Conservation (phyloP, 805 yeast species). For the Saccharomycopsis schoenii region DNA sequence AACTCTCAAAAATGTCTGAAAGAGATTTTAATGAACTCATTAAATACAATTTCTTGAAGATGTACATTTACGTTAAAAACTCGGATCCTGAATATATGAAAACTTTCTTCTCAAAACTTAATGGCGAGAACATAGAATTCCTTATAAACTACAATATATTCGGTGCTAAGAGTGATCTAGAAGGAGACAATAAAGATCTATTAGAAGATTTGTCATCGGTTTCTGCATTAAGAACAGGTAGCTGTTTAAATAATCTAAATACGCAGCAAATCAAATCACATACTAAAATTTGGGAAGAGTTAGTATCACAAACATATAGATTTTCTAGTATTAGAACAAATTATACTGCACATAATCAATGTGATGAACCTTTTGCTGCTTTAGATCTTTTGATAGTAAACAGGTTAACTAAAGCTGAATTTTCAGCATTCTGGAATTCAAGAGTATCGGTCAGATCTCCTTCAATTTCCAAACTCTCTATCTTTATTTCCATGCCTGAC, state of each 20-base stretch:
- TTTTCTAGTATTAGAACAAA: constrained; percentile 26
- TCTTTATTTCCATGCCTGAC: constrained; percentile 12
- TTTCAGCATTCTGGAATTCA: constrained; percentile 28
- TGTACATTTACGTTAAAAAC: constrained; percentile 17
- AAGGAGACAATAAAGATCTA: constrained; percentile 13
- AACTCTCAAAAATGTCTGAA: constrained; percentile 26
- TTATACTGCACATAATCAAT: constrained; percentile 17
- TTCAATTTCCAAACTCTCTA: constrained; percentile 32
- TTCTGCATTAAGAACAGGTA: constrained; percentile 20
- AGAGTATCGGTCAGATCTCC: constrained; percentile 30
- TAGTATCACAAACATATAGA: constrained; percentile 33
- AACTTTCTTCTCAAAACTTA: constrained; percentile 13
- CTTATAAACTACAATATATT: neutral
- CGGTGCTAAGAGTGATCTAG: neutral
- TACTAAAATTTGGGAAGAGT: constrained; percentile 39
- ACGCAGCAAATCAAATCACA: constrained; percentile 30
- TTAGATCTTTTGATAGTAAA: constrained; percentile 28
- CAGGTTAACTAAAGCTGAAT: constrained; percentile 25
- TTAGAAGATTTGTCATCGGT: constrained; percentile 23
- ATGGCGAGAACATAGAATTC: constrained; percentile 7
- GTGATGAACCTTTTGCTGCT: constrained; percentile 21
- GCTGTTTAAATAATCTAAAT: constrained; percentile 17
- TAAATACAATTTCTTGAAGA: constrained; percentile 30
- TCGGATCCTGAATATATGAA: constrained; percentile 17
- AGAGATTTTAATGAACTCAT: constrained; percentile 28